phyloP scores from a whole-genome alignment of 2,329 filamentous ascomycete genomes.

The Aschersonia sp. region DNA sequence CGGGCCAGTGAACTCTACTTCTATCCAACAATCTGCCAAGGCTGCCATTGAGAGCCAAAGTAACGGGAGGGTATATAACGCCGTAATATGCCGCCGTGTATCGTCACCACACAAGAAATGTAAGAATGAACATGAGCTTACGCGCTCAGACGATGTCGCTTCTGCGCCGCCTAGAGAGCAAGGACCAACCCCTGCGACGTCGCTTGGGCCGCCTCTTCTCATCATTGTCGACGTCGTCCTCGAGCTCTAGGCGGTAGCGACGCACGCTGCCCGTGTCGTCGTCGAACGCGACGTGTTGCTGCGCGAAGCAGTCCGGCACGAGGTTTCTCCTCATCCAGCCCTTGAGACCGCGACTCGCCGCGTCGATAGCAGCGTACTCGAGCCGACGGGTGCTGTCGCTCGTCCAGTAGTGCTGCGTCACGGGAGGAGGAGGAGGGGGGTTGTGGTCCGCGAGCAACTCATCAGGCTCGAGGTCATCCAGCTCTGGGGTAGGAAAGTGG shows the following conservation, averaged over 20 bases:
- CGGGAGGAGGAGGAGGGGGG: constrained; percentile 20
- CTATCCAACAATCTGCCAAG: no score
- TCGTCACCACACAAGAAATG: background rate
- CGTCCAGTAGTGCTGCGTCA: constrained; percentile 54
- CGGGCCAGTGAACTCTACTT: no score
- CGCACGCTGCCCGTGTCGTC: constrained; percentile 50
- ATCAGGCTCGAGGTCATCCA: constrained; percentile 17
- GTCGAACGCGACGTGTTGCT: constrained; percentile 40
- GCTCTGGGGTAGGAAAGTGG: constrained; percentile 33
- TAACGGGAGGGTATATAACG: no score
- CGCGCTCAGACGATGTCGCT: constrained; percentile 5
- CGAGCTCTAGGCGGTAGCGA: constrained; percentile 44
- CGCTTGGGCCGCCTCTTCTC: background rate
- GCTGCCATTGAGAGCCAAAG: no score
- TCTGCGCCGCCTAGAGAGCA: constrained; percentile 14
- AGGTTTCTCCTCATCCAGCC: constrained; percentile 45
- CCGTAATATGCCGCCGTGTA: no score
- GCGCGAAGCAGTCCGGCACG: constrained; percentile 46
- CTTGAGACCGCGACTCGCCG: constrained; percentile 42
- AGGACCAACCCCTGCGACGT: constrained; percentile 11
- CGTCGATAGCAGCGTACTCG: constrained; percentile 54
- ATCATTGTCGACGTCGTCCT: constrained; percentile 19
- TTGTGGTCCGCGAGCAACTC: background rate
- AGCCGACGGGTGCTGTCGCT: constrained; percentile 46
- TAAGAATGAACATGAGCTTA: background rate